Conservation (phyloP, 2,329 filamentous ascomycete genomes). For the Pseudopyricularia cyperi region DNA sequence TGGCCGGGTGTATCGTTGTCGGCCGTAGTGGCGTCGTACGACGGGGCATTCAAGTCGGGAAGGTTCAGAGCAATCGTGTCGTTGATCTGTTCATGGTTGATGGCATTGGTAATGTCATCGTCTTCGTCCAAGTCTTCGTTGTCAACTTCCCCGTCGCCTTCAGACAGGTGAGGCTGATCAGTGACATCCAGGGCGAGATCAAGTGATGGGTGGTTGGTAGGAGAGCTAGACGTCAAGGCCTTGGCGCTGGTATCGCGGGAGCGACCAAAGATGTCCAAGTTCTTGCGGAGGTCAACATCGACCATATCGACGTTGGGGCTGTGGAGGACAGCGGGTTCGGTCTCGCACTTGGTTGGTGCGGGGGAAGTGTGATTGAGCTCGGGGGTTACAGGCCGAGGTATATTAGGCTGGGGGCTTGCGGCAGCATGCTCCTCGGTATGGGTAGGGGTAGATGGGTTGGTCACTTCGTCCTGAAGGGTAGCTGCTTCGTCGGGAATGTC, state of each 20-base stretch:
- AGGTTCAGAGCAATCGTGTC: conserved; percentile 6
- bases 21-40: not conserved
- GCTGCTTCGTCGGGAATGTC: no score
- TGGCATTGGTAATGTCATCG: not conserved
- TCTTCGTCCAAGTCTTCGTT: conserved; percentile 1
- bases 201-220: not conserved
- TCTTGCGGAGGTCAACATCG: conserved; percentile 17
- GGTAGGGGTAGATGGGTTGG: not conserved
- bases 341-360: not conserved
- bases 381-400: not conserved
- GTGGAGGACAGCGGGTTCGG: not conserved
- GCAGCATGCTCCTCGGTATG: not conserved
- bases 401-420: not conserved
- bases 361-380: not conserved
- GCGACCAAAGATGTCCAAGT: conserved; percentile 20
- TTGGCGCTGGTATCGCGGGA: not conserved
- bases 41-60: conserved; percentile 4
- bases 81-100: conserved; percentile 2
- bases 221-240: not conserved
- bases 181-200: not conserved
- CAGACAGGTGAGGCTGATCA: not conserved
- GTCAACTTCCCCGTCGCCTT: not conserved
- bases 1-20: not conserved
- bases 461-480: not conserved
- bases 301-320: conserved; percentile 2